Percentiles rank a stretch among this genome's conserved stretches.
Evolutionary conservation across 495 filamentous ascomycete genomes (phyloP).

Genomic region (Talaromyces adpressus): DNA sequence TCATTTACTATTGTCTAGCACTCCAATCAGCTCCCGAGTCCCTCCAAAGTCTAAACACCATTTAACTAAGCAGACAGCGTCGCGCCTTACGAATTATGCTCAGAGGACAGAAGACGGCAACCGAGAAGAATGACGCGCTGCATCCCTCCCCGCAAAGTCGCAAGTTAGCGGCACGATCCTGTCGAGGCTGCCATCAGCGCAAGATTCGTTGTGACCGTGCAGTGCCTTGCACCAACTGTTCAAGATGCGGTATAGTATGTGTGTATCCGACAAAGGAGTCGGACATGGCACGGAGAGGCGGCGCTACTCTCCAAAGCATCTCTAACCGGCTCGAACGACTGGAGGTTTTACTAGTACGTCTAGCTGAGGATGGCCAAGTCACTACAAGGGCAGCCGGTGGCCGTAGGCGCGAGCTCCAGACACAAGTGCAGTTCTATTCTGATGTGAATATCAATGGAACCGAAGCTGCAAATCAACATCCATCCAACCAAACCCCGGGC

Average conservation of each 20-base stretch:
- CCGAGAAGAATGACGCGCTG: not conserved
- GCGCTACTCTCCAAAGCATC: slow-evolving; percentile 37
- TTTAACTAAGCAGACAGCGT: not conserved
- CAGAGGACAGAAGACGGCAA: not conserved
- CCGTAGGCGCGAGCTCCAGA: slow-evolving; percentile 29
- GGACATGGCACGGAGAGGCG: slow-evolving; percentile 36
- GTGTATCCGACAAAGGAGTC: slow-evolving; percentile 43
- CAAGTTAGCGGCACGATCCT: slow-evolving; percentile 11
- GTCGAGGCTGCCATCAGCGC: slow-evolving; percentile 46
- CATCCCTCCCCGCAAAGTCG: not conserved
- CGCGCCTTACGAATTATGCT: not conserved
- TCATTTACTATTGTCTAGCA: not conserved
- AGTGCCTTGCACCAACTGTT: slow-evolving; percentile 55
- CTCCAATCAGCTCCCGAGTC: not conserved
- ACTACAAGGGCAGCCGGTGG: slow-evolving; percentile 18
- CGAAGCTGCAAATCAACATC: slow-evolving; percentile 22
- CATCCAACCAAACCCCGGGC: slow-evolving; percentile 1
- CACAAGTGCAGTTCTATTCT: not conserved
- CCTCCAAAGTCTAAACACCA: not conserved
- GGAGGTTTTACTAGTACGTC: slow-evolving; percentile 35
- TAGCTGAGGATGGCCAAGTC: slow-evolving; percentile 1
- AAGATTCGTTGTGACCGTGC: slow-evolving; percentile 58
- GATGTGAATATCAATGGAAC: not conserved
- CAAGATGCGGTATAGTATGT: slow-evolving; percentile 49
- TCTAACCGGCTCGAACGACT: slow-evolving; percentile 48